A percentile compares a stretch with the other conserved stretches of the same genome.
Evolutionary conservation across 2,329 filamentous ascomycete species (phyloP).

Genomic region (Nothophoma quercina): DNA sequence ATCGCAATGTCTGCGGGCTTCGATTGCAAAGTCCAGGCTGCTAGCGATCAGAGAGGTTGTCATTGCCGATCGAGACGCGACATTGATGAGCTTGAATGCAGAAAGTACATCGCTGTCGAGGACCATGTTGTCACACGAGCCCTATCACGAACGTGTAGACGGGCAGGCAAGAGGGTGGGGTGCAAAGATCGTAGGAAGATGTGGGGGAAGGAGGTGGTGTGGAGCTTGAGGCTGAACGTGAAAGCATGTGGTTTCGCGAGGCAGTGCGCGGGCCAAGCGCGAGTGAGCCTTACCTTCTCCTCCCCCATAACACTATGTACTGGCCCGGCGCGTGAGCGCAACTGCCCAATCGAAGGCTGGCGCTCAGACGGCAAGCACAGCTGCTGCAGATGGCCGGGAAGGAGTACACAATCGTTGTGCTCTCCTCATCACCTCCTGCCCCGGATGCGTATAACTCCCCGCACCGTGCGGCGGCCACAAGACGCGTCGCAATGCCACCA

Average conservation of each 20-base stretch:
- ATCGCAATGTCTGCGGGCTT: too few relatives aligned
- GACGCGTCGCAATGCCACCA: conserved; percentile 41
- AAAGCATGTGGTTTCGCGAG: conserved; percentile 18
- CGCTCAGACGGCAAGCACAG: conserved; percentile 14
- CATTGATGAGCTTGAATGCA: too few relatives aligned
- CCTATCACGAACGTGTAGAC: neutral
- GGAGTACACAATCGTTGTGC: conserved; percentile 35
- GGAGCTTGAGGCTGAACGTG: conserved; percentile 10
- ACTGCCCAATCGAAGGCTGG: conserved; percentile 15
- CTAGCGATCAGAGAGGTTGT: too few relatives aligned
- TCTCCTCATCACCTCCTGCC: conserved; percentile 45
- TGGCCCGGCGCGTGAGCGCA: conserved; percentile 6
- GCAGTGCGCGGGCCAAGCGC: conserved; percentile 6
- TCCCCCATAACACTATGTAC: conserved; percentile 11
- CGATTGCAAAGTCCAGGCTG: too few relatives aligned
- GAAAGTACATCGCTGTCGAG: too few relatives aligned
- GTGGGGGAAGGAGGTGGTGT: neutral
- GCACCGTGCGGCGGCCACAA: conserved; percentile 23
- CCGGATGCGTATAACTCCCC: conserved; percentile 25
- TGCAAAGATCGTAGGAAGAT: neutral
- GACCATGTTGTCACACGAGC: too few relatives aligned
- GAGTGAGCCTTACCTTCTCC: neutral
- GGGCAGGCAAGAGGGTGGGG: too few relatives aligned
- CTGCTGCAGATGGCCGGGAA: conserved; percentile 34
- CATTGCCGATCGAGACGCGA: too few relatives aligned